These are phyloP conservation scores for Maudiozyma barnettii DNA, from an alignment of 805 yeast genomes.

Conservation along the genomic window DNA sequence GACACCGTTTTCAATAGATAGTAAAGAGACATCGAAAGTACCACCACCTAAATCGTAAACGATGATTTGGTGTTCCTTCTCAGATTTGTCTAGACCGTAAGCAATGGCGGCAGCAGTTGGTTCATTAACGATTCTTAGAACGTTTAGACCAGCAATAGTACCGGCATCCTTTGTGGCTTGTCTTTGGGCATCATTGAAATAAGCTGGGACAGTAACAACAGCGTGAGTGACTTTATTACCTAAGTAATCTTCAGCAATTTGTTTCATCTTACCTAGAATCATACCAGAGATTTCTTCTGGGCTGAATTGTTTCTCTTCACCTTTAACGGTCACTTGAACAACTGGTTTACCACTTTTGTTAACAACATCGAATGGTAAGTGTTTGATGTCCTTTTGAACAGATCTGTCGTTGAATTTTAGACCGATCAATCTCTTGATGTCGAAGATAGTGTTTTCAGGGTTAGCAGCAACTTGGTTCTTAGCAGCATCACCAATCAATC, in stretches of 20 bases:
- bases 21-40: constrained; percentile 85
- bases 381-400: constrained; percentile 75
- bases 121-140: constrained; percentile 82
- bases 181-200: constrained; percentile 89
- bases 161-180: constrained; percentile 94
- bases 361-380: constrained; percentile 64
- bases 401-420: constrained; percentile 65
- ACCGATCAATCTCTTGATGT: constrained; percentile 87
- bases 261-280: constrained; percentile 86
- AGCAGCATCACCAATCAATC: constrained; percentile 93
- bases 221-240: constrained; percentile 82
- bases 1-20: constrained; percentile 84
- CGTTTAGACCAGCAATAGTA: constrained; percentile 81
- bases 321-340: constrained; percentile 64
- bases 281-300: constrained; percentile 92
- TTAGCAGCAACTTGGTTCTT: constrained; percentile 91
- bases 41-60: constrained; percentile 97
- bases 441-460: constrained; percentile 79
- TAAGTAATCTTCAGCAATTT: constrained; percentile 83
- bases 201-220: constrained; percentile 88
- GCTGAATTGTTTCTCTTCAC: constrained; percentile 67
- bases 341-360: constrained; percentile 75
- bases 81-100: constrained; percentile 79
- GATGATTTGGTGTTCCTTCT: constrained; percentile 79
- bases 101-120: constrained; percentile 98